Evolutionary conservation across 257 asterid genomes (phyloP).

Genomic region (Capsicum rhomboideum): DNA sequence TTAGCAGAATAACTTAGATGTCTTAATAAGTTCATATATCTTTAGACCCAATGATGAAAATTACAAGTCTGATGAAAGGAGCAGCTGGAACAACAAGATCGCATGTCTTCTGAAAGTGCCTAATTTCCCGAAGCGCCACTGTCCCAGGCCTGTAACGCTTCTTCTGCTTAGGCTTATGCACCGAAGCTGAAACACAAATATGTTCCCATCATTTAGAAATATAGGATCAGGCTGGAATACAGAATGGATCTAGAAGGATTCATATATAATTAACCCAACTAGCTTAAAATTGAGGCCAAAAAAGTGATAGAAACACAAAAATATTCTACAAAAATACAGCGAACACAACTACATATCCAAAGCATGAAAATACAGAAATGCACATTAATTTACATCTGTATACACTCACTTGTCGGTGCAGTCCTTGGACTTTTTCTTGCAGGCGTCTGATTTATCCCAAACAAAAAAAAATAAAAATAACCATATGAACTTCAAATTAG

Average conservation of each 20-base stretch:
- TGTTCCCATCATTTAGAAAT: constrained; percentile 11
- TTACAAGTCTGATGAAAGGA: constrained; percentile 70
- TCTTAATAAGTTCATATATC: background rate
- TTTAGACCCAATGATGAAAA: background rate
- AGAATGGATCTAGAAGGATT: background rate
- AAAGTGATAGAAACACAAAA: background rate
- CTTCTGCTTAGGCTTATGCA: constrained; percentile 9
- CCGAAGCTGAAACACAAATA: constrained; percentile 5
- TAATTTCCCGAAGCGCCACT: constrained; percentile 78
- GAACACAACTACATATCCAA: background rate
- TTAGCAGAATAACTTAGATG: background rate
- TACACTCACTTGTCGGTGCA: constrained; percentile 18
- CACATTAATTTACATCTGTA: background rate
- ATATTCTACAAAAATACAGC: background rate
- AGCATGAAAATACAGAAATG: constrained; percentile 3
- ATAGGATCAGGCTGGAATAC: background rate
- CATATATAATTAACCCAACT: background rate
- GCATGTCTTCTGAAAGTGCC: constrained; percentile 58
- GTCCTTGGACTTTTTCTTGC: constrained; percentile 20
- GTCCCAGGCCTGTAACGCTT: constrained; percentile 58
- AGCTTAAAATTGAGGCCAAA: background rate
- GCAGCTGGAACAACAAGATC: constrained; percentile 77
- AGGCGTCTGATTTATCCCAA: constrained; percentile 24
- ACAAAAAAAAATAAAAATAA: background rate
- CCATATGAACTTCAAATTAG: background rate